Percentiles rank a stretch among this genome's conserved stretches.
phyloP scores from a whole-genome alignment of 805 yeast species.

The Nakazawaea ernobii region DNA sequence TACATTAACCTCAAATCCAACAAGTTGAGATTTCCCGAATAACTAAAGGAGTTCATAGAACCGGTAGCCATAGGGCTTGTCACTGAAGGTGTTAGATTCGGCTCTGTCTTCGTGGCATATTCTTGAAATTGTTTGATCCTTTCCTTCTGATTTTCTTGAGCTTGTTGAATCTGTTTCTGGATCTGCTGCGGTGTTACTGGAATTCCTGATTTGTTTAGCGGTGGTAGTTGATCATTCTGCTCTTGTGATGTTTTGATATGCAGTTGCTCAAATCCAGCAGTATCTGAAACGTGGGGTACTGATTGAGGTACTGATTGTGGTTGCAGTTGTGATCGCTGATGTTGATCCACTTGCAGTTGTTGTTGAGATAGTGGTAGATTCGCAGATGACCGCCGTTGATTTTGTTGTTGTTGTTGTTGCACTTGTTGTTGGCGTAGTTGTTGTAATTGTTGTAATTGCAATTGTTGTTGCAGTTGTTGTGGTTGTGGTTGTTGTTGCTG shows the following conservation, averaged over 20 bases:
- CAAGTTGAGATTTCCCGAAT: conserved; percentile 45
- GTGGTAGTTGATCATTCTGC: neutral
- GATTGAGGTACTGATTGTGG: neutral
- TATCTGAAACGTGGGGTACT: neutral
- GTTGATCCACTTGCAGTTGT: conserved; percentile 1
- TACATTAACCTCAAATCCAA: conserved; percentile 78
- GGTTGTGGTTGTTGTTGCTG: conserved; percentile 3
- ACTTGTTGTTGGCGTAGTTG: conserved; percentile 15
- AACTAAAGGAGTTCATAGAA: conserved; percentile 10
- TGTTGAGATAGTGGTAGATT: neutral
- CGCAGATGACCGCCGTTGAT: too few species aligned
- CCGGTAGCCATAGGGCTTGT: conserved; percentile 1
- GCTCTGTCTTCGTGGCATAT: conserved; percentile 12
- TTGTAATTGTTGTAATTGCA: conserved; percentile 11
- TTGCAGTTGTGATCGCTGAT: conserved; percentile 1
- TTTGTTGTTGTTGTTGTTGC: conserved; percentile 10
- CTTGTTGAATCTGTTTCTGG: conserved; percentile 6
- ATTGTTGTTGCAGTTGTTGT: neutral
- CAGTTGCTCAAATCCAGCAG: neutral
- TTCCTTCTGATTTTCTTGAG: conserved; percentile 8
- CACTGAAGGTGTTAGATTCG: conserved; percentile 6
- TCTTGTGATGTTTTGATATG: too few species aligned
- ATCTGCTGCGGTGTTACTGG: conserved; percentile 9
- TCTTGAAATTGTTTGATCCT: conserved; percentile 9
- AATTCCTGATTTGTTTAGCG: neutral